Evolutionary conservation across 179 eudicot species (phyloP), one percentile per base, ranked within the genome.

Genomic region (Beta lomatogona): DNA sequence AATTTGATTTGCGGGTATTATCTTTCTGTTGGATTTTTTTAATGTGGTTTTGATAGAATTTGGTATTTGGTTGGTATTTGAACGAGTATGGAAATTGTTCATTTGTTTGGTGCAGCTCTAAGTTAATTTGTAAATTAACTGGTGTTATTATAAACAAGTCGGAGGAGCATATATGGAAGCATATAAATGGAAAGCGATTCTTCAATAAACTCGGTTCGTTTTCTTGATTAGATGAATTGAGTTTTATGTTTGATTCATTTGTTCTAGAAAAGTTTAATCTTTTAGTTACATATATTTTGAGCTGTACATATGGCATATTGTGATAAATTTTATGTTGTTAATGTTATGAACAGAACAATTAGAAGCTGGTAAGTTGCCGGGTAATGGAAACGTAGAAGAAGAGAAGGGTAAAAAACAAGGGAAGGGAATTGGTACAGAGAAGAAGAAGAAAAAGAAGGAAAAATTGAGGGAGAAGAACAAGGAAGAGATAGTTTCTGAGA

Each of bases 161-260:
- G 59, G 99, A 95, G 88, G 97, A 95, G 90, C 99, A 95, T 81
- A 95, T 95, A 83, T 95, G 99, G 99, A 95, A 95, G 87, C 99
- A 94, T 88, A 94, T 95, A 78, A 93, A 86, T 31, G 99, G 99
- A 80, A 94, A 84, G 80, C 90, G 92, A 16, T 95, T 95, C 85
- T 88, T 92, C 83, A 90, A 85, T 90, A 89, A 89, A 88, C 82
- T 95, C 80, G 99, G 98, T 93, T 86, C 78, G 93, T 83, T 58
- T 66, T 71, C 63, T 78, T 84, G n/a, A 10, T 64, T 1, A 19
- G 7, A 15, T 50, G 18, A 18, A 70, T 69, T 21, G 19, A 55
- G 45, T 57, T 70, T 70, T 63, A 59, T 13, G 52, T 66, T 68
- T 61, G 18, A 52, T 50, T 6, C 4, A 5, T 68, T 41, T 68